Conservation (phyloP, 768 basidiomycete species). For the Scleroderma bovista region DNA sequence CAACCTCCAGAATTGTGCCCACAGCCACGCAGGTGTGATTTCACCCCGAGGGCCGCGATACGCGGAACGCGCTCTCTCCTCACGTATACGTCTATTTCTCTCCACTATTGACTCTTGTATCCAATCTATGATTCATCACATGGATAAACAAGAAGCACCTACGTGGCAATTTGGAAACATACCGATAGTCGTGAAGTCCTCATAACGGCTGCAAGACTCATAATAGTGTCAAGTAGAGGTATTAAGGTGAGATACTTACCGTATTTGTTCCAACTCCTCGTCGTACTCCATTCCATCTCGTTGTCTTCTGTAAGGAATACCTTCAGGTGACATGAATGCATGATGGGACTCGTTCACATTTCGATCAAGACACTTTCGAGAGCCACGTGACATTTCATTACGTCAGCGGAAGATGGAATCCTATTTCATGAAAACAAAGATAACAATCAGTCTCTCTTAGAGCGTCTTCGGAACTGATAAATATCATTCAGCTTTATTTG, state of each 20-base stretch:
- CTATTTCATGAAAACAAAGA: neutral
- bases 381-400: slow-evolving; percentile 7
- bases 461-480: too few relatives aligned
- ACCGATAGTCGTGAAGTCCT: slow-evolving; percentile 96
- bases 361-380: too few relatives aligned
- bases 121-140: slow-evolving; percentile 63
- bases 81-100: slow-evolving; percentile 68
- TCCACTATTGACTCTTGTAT: slow-evolving; percentile 93
- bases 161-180: slow-evolving; percentile 18
- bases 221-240: slow-evolving; percentile 9
- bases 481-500: too few relatives aligned
- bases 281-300: slow-evolving; percentile 40
- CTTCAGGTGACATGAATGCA: slow-evolving; percentile 17
- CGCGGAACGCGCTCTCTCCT: slow-evolving; percentile 35
- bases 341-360: neutral
- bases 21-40: slow-evolving; percentile 51
- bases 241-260: slow-evolving; percentile 33
- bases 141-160: slow-evolving; percentile 6
- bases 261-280: slow-evolving; percentile 63
- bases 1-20: slow-evolving; percentile 55
- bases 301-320: slow-evolving; percentile 20
- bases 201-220: slow-evolving; percentile 62
- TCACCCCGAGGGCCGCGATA: slow-evolving; percentile 46
- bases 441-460: too few relatives aligned
- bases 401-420: neutral